phyloP scores from a whole-genome alignment of 2,329 filamentous ascomycete genomes.

The Dactylellina cionopaga region DNA sequence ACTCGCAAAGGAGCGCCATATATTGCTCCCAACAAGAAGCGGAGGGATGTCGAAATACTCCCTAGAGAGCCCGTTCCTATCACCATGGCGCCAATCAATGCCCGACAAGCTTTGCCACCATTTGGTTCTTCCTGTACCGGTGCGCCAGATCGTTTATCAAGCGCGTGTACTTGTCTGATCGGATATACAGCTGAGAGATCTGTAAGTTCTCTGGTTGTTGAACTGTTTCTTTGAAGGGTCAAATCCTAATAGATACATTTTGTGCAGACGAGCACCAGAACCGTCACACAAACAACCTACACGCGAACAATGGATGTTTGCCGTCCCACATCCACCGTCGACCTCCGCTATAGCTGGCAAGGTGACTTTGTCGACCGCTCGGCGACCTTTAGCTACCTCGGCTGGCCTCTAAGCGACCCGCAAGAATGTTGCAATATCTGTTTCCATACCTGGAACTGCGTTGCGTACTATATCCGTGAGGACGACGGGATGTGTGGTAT shows the following conservation, averaged over 20 bases:
- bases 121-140: slow-evolving; percentile 42
- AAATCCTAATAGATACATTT: neutral
- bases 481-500: slow-evolving; percentile 20
- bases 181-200: slow-evolving; percentile 25
- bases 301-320: slow-evolving; percentile 30
- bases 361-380: slow-evolving; percentile 22
- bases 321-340: neutral
- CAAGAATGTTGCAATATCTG: slow-evolving; percentile 47
- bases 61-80: slow-evolving; percentile 9
- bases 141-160: slow-evolving; percentile 37
- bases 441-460: slow-evolving; percentile 32
- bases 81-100: slow-evolving; percentile 17
- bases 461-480: slow-evolving; percentile 26
- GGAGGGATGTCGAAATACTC: slow-evolving; percentile 21
- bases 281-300: slow-evolving; percentile 32
- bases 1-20: slow-evolving; percentile 51
- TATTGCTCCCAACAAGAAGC: slow-evolving; percentile 44
- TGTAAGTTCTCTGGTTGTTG: slow-evolving; percentile 7
- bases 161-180: slow-evolving; percentile 51
- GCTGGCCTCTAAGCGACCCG: neutral
- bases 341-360: slow-evolving; percentile 3
- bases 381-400: slow-evolving; percentile 2
- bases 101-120: slow-evolving; percentile 34
- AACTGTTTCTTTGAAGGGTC: neutral
- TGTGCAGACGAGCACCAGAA: slow-evolving; percentile 21